Evolutionary conservation across 1,139 yeast genomes (phyloP).

Genomic region (Taphrina populina): DNA sequence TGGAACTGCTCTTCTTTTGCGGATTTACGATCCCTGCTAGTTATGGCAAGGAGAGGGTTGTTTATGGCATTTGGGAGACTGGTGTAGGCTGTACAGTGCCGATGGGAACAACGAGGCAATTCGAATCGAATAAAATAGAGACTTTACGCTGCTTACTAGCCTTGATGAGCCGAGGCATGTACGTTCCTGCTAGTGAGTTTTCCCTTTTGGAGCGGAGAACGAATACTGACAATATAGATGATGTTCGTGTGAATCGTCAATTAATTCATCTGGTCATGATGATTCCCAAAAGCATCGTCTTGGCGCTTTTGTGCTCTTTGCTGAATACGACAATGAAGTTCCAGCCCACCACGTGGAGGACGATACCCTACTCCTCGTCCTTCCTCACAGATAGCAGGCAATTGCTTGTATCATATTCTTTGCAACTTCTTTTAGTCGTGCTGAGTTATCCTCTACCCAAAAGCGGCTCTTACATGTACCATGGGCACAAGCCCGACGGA

Average conservation of each 20-base stretch:
- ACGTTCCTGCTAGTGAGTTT: slow-evolving; percentile 52
- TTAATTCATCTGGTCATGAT: slow-evolving; percentile 25
- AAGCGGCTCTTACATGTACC: slow-evolving; percentile 35
- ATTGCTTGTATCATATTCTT: slow-evolving; percentile 56
- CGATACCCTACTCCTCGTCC: slow-evolving; percentile 46
- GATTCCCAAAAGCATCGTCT: slow-evolving; percentile 47
- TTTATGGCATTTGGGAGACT: slow-evolving; percentile 54
- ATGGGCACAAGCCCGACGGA: slow-evolving; percentile 14
- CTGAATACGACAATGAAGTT: slow-evolving; percentile 52
- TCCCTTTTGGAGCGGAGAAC: slow-evolving; percentile 40
- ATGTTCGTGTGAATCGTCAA: slow-evolving; percentile 24
- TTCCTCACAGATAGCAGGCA: slow-evolving; percentile 53
- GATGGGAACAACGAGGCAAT: slow-evolving; percentile 47
- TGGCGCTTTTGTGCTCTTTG: slow-evolving; percentile 65
- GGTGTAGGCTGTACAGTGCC: slow-evolving; percentile 65
- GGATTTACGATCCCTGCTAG: slow-evolving; percentile 58
- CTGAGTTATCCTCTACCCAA: slow-evolving; percentile 64
- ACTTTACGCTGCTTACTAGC: slow-evolving; percentile 61
- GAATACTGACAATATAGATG: background rate
- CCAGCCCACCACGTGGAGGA: slow-evolving; percentile 47
- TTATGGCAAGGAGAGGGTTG: slow-evolving; percentile 37
- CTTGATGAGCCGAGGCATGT: slow-evolving; percentile 64
- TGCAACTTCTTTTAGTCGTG: slow-evolving; percentile 64
- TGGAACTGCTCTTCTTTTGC: slow-evolving; percentile 58
- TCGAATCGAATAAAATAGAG: slow-evolving; percentile 69